Evolutionary conservation across 257 asterid species (phyloP), one percentile per base, ranked within the genome.

Genomic region (Ophiorrhiza pumila): DNA sequence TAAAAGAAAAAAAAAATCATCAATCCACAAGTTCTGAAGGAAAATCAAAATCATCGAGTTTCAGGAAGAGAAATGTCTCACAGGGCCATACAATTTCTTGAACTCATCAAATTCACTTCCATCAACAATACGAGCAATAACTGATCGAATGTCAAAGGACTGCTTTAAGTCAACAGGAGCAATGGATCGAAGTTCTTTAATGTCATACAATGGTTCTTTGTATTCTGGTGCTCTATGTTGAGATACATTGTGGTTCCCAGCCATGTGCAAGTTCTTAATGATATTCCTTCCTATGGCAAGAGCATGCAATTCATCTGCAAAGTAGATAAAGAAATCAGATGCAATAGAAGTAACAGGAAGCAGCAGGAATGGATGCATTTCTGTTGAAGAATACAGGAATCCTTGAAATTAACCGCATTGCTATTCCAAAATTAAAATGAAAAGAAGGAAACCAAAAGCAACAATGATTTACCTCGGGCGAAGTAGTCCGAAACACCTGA

Each of bases 1-100:
- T 58, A 62, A 61, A 68, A 50, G 20, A 55, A 47, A 74, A 63
- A 70, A 61, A 29, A 53, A 47, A 76, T 66, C 17, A 66, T n/a
- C 58, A 57, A 65, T 73, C 63, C 64, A 68, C 52, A 66, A 72
- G 25, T 62, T 39, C 12, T 42, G 43, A 37, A 63, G 49, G 62
- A 57, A 58, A 57, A 55, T 45, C 76, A 74, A 52, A 55, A 42
- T n/a, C 68, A 37, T 18, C 39, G 71, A 68, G 53, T 62, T 70
- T 76, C 49, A 70, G 56, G 74, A 67, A 71, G 69, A 37, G 52
- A 65, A 69, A 75, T 83, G 84, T 84, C 97, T 88, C 89, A 94
- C 98, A 89, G 93, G 87, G 87, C 99, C 98, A 80, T 95, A 95
- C 82, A 95, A 74, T 85, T 95, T 91, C 97, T 95, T 95, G 98